Percentiles rank a stretch among this genome's conserved stretches.
These are phyloP conservation scores for Carex kokanica DNA, from an alignment of 176 grass and related monocot species.

Conservation along the genomic window DNA sequence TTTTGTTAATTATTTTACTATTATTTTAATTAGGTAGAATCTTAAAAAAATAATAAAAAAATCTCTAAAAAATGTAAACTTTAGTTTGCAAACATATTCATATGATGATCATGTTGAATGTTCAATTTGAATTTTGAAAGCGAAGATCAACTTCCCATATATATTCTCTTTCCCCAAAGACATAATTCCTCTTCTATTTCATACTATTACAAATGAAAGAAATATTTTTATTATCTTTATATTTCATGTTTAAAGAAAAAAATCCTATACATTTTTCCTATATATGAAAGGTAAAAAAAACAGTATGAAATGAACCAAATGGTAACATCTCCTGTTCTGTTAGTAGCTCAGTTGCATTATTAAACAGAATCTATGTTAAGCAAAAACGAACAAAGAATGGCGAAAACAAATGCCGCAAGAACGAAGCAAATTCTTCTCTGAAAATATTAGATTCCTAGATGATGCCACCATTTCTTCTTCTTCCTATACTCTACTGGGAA, in stretches of 20 bases:
- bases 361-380: neutral
- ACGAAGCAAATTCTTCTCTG: neutral
- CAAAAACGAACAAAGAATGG: neutral
- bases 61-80: no score
- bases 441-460: slow-evolving; percentile 1
- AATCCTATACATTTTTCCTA: slow-evolving; percentile 1
- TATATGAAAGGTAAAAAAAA: neutral
- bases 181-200: no score
- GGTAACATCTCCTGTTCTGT: neutral
- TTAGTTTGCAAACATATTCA: no score
- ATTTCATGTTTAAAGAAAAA: neutral
- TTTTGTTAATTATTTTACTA: no score
- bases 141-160: no score
- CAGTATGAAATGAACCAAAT: neutral
- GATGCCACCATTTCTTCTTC: slow-evolving; percentile 76
- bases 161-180: no score
- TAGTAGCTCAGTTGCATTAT: slow-evolving; percentile 2
- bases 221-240: neutral
- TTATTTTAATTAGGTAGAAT: no score
- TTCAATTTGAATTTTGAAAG: no score
- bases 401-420: neutral
- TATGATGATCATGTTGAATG: no score
- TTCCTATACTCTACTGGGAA: neutral
- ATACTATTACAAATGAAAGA: slow-evolving; percentile 3
- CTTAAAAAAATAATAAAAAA: no score